phyloP scores from a whole-genome alignment of 352 stramenopile genomes.

The Globisporangium nunn region DNA sequence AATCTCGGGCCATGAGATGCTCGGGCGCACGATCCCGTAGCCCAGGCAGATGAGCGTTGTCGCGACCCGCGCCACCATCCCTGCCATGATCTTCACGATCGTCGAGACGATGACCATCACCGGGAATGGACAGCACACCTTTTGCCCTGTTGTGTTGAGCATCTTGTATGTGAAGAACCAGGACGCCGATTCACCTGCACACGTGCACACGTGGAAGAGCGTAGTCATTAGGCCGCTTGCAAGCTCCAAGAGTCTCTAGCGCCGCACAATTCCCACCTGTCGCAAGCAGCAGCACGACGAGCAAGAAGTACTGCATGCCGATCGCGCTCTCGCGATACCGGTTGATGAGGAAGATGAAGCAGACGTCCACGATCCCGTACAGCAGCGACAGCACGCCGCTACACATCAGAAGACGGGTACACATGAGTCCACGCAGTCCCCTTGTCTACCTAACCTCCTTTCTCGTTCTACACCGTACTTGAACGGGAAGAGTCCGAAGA shows the following conservation, averaged over 20 bases:
- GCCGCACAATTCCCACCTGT: constrained; percentile 27
- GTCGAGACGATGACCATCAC: constrained; percentile 62
- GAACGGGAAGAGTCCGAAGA: constrained; percentile 81
- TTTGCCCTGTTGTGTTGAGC: constrained; percentile 63
- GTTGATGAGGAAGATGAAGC: constrained; percentile 63
- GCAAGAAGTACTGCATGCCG: constrained; percentile 76
- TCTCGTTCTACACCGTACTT: constrained; percentile 34
- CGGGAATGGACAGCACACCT: constrained; percentile 75
- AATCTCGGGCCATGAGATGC: constrained; percentile 66
- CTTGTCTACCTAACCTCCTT: neutral
- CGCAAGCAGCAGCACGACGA: constrained; percentile 69
- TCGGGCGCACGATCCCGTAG: constrained; percentile 72
- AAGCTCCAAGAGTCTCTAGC: neutral
- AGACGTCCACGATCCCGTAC: constrained; percentile 63
- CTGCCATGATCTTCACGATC: constrained; percentile 59
- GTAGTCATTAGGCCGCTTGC: neutral
- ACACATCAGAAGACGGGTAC: neutral
- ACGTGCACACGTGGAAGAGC: neutral
- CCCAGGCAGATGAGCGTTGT: constrained; percentile 76
- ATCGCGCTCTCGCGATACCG: constrained; percentile 67
- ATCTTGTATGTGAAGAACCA: constrained; percentile 80
- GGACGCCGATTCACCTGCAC: constrained; percentile 45
- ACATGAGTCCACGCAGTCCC: neutral
- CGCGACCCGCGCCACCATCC: constrained; percentile 67
- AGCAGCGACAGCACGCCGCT: constrained; percentile 65